Conservation (phyloP, 2,329 filamentous ascomycete genomes). For the Arthrobotrys sinensis region DNA sequence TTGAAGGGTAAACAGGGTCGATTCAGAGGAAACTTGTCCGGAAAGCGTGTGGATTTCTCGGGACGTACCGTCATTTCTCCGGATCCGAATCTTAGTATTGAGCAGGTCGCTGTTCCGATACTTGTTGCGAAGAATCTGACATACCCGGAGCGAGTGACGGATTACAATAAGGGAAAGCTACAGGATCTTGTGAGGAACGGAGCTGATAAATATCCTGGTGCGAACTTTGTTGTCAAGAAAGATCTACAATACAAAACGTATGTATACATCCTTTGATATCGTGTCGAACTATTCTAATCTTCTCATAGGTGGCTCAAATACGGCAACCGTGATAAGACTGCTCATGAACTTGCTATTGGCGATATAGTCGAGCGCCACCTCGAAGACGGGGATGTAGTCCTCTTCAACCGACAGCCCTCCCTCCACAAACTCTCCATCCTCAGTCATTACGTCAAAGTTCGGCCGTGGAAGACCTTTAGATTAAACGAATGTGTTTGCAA, state of each 20-base stretch:
- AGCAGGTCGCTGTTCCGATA: conserved; percentile 91
- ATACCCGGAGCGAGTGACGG: conserved; percentile 89
- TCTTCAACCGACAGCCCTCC: conserved; percentile 98
- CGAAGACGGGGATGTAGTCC: conserved; percentile 93
- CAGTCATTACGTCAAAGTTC: conserved; percentile 91
- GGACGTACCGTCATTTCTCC: conserved; percentile 97
- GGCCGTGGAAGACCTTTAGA: conserved; percentile 95
- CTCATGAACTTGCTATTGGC: conserved; percentile 81
- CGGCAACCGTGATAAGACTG: conserved; percentile 79
- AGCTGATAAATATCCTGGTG: conserved; percentile 85
- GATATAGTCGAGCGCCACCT: conserved; percentile 95
- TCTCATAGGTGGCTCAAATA: conserved; percentile 76
- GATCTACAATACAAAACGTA: conserved; percentile 78
- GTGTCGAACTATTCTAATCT: neutral
- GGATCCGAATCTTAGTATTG: conserved; percentile 92
- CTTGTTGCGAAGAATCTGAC: conserved; percentile 97
- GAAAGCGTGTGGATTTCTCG: conserved; percentile 98
- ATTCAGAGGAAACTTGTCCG: conserved; percentile 95
- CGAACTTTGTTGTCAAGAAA: conserved; percentile 84
- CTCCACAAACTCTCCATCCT: conserved; percentile 99
- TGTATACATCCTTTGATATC: neutral
- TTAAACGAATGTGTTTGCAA: conserved; percentile 98
- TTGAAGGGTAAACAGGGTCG: conserved; percentile 97
- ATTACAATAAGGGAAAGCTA: conserved; percentile 88
- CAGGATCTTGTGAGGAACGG: conserved; percentile 82